Percentiles rank a stretch among this genome's conserved stretches.
Conservation (phyloP, 768 basidiomycete genomes). For the Tricholoma hemisulphureum region DNA sequence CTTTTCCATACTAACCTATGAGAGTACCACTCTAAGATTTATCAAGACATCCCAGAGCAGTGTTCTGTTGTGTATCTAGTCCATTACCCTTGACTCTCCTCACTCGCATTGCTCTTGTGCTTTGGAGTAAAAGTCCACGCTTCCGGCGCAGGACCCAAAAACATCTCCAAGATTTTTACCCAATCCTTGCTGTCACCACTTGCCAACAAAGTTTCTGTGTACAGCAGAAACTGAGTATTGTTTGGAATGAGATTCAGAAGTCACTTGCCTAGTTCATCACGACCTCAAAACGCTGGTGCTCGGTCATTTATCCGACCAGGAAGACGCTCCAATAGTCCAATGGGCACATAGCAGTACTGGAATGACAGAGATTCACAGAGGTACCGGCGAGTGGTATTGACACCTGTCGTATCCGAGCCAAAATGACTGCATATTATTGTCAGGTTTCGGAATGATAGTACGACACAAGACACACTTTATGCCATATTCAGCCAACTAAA, state of each 20-base stretch:
- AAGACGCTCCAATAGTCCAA: slow-evolving; percentile 82
- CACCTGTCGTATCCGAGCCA: slow-evolving; percentile 82
- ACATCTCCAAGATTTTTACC: slow-evolving; percentile 95
- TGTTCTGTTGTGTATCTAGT: too few species aligned
- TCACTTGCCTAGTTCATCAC: slow-evolving; percentile 79
- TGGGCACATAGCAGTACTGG: slow-evolving; percentile 93
- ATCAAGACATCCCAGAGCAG: too few species aligned
- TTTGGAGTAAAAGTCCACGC: slow-evolving; percentile 87
- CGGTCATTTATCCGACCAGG: slow-evolving; percentile 88
- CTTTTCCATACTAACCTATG: too few species aligned
- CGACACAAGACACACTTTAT: slow-evolving; percentile 54
- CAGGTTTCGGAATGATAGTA: neutral
- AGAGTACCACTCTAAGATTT: too few species aligned
- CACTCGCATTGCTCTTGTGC: slow-evolving; percentile 86
- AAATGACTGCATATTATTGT: slow-evolving; percentile 55
- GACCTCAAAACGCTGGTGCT: slow-evolving; percentile 81
- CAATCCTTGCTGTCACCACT: slow-evolving; percentile 80
- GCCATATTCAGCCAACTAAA: slow-evolving; percentile 83
- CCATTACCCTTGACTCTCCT: slow-evolving; percentile 49
- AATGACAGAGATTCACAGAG: slow-evolving; percentile 95
- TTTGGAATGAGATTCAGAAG: neutral
- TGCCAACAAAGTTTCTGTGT: slow-evolving; percentile 76
- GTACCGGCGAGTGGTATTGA: slow-evolving; percentile 90
- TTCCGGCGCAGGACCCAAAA: slow-evolving; percentile 83
- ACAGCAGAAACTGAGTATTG: neutral